A percentile compares a stretch with the other conserved stretches of the same genome.
These are phyloP conservation scores for Amanita phalloides DNA, from an alignment of 768 basidiomycete species.

Conservation along the genomic window DNA sequence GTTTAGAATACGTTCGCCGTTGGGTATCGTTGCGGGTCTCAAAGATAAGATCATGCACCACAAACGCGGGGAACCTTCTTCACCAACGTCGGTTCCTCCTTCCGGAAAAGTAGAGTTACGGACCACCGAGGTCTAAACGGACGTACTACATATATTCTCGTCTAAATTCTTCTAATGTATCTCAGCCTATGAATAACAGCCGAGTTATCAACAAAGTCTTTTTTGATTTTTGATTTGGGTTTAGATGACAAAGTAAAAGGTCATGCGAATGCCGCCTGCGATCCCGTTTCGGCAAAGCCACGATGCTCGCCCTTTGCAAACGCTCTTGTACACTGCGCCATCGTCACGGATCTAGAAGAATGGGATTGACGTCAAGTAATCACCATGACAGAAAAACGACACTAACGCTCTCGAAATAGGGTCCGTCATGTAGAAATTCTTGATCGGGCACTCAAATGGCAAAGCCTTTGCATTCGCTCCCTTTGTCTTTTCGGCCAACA, in stretches of 20 bases:
- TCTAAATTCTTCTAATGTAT: background rate
- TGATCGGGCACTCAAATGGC: conserved; percentile 69
- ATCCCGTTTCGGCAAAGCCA: conserved; percentile 37
- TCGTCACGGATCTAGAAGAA: conserved; percentile 69
- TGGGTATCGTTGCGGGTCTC: conserved; percentile 3
- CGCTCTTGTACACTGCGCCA: conserved; percentile 87
- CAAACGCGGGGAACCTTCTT: no score
- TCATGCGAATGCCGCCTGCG: conserved; percentile 34
- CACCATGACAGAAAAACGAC: background rate
- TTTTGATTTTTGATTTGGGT: background rate
- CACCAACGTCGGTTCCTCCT: background rate
- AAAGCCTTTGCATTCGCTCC: conserved; percentile 42
- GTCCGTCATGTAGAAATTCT: conserved; percentile 96
- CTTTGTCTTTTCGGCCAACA: conserved; percentile 37
- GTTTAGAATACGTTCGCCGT: conserved; percentile 33
- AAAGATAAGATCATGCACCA: conserved; percentile 8
- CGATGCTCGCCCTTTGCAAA: conserved; percentile 71
- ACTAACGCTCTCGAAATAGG: conserved; percentile 89
- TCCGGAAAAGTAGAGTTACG: background rate
- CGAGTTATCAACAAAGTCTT: background rate
- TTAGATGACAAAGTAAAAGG: background rate
- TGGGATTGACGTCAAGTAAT: background rate
- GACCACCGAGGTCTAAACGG: background rate
- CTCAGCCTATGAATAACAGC: background rate
- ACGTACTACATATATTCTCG: background rate